These are phyloP conservation scores for Ruellia speciosa DNA, from an alignment of 305 asterid genomes.

Conservation along the genomic window DNA sequence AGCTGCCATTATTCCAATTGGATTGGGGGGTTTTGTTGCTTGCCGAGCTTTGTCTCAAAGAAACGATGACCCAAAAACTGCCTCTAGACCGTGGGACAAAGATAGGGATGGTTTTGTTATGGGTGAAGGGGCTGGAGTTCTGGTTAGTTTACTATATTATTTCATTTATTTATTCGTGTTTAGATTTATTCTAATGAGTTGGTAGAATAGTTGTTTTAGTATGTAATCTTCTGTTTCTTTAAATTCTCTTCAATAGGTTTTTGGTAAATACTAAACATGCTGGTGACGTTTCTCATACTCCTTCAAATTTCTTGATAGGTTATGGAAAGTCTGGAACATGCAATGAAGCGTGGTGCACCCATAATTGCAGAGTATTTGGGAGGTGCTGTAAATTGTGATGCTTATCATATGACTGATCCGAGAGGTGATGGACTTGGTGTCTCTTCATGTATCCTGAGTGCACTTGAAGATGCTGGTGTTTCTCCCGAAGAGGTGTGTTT, in stretches of 20 bases:
- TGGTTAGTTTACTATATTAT: constrained; percentile 42
- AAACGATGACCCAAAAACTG: constrained; percentile 84
- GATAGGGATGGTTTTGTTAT: constrained; percentile 90
- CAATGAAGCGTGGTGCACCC: constrained; percentile 81
- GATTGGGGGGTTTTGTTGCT: constrained; percentile 90
- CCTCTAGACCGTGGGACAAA: constrained; percentile 95
- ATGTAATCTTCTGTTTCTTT: neutral
- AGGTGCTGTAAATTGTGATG: constrained; percentile 94
- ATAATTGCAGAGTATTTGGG: constrained; percentile 91
- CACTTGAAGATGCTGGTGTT: constrained; percentile 73
- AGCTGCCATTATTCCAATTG: constrained; percentile 79
- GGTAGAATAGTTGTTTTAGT: neutral
- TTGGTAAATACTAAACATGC: neutral
- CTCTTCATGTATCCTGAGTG: constrained; percentile 65
- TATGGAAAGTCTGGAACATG: constrained; percentile 97
- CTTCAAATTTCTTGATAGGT: constrained; percentile 34
- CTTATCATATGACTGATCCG: constrained; percentile 94
- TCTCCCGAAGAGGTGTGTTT: constrained; percentile 67
- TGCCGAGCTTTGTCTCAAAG: constrained; percentile 91
- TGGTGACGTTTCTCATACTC: constrained; percentile 5
- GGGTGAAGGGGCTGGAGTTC: constrained; percentile 95
- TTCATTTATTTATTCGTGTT: neutral
- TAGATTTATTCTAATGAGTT: neutral
- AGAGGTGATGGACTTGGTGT: constrained; percentile 97
- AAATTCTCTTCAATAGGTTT: neutral